Base-by-base conservation (phyloP, 176 grass and related monocot genomes). In the Oryza officinalis region DNA sequence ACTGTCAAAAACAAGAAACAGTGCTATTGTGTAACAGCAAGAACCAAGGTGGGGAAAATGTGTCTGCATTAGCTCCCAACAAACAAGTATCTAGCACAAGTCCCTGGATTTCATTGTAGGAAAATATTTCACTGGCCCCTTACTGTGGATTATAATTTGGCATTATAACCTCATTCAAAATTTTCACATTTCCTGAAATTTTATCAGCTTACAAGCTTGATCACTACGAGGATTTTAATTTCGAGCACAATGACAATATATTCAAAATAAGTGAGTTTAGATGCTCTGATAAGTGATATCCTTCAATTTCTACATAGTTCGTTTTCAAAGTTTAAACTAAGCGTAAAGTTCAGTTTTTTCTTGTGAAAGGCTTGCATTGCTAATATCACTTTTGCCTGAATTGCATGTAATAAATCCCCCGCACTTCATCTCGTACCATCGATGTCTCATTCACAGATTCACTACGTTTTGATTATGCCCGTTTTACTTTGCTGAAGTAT, bases 41-140 rank as follows among this genome's bases (percentile, higher is more conserved):
- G 5, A 11, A 69, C 28, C 10, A 31, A 40, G 46, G 27, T 70
- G 27, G 67, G 44, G 40, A 17, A 77, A 70, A 76, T 41, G 43
- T 61, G 59, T 59, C 6, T 46, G 52, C 22, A 79, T 67, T 13
- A 14, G 32, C 60, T 37, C 71, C 64, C 27, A 84, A 17, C 4
- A 79, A 78, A 80, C 68, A 65, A 31, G 13, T 40, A 23, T 66
- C 26, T 27, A 64, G 40, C 67, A 65, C 10, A 59, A 83, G 17
- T 71, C 27, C 13, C 8, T 20, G 25, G 20, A 47, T 65, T 83
- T 67, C 25, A 74, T 40, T 80, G 23, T 65, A 30, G 22, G 17
- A 27, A 27, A 28, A 22, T 85, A 77, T 31, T 59, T 69, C 25
- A 4, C 23, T 59, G 11, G 3, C 4, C 32, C 44, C 46, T 69